A percentile compares a stretch with the other conserved stretches of the same genome.
Conservation (phyloP, 495 filamentous ascomycete species). For the Penicillium manginii region DNA sequence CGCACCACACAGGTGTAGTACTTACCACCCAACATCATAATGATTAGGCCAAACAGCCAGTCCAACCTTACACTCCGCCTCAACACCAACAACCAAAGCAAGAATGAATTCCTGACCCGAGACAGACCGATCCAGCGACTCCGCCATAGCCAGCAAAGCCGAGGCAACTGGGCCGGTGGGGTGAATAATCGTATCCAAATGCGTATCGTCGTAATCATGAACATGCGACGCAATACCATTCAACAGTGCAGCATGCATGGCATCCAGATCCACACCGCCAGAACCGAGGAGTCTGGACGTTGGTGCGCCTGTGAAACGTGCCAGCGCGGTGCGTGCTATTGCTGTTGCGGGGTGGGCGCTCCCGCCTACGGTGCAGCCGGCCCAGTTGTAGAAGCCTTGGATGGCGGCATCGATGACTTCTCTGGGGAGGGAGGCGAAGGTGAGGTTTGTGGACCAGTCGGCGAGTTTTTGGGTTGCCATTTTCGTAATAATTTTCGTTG, state of each 20-base stretch:
- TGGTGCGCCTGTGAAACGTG: slow-evolving; percentile 48
- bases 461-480: slow-evolving; percentile 21
- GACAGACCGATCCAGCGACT: slow-evolving; percentile 36
- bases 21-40: slow-evolving; percentile 56
- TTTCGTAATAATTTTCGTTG: not conserved
- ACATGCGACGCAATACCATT: slow-evolving; percentile 60
- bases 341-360: slow-evolving; percentile 47
- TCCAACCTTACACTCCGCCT: slow-evolving; percentile 54
- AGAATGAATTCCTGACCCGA: slow-evolving; percentile 50
- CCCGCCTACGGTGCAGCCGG: slow-evolving; percentile 55
- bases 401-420: slow-evolving; percentile 25
- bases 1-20: not conserved
- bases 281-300: slow-evolving; percentile 48
- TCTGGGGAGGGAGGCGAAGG: slow-evolving; percentile 10
- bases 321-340: slow-evolving; percentile 46
- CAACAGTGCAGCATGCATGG: slow-evolving; percentile 55
- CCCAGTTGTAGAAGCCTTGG: slow-evolving; percentile 53
- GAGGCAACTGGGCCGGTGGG: slow-evolving; percentile 55
- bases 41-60: slow-evolving; percentile 56
- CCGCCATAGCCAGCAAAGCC: slow-evolving; percentile 50
- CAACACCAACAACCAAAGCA: slow-evolving; percentile 56
- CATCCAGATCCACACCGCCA: slow-evolving; percentile 40
- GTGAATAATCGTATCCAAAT: slow-evolving; percentile 60
- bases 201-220: slow-evolving; percentile 62
- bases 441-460: slow-evolving; percentile 9